Base-by-base conservation (phyloP, 306 rosid species). In the Lithocarpus polystachyus region DNA sequence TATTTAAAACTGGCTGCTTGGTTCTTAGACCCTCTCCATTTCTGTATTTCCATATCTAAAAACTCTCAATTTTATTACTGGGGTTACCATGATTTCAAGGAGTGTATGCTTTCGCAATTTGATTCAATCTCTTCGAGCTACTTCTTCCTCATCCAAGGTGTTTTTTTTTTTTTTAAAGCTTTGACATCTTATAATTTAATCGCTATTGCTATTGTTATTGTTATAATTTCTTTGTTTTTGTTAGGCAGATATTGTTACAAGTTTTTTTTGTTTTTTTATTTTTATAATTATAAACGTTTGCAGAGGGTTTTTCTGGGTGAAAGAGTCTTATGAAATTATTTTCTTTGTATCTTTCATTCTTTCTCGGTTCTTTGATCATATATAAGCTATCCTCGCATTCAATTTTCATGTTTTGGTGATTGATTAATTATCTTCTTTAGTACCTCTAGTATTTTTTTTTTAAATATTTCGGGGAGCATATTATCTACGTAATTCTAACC, bases 111-210 rank as follows among this genome's bases (percentile, higher is more conserved):
- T 71, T 65, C 37, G 53, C 17, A 56, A 78, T 55, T 55, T 86
- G 67, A 45, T 65, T 70, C 75, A 61, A 57, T 31, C 74, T 80
- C 86, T 53, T 77, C 76, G 3, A 20, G 33, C 59, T 29, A 23
- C 9, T n/a, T 71, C 84, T 22, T 77, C 77, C 0, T 74, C 45
- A 14, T 43, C 79, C 62, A 86, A 86, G 93, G 96, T 91, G 52
- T 65, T 29, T 3, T 18, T 13, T 57, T 8, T 10, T 91, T 55
- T 17, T 14, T 59, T 3, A 5, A 24, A 13, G 31, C 17, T 29
- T 60, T 24, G 33, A 60, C 13, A 11, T 48, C 53, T 48, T 48
- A 48, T 48, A 48, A 48, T 48, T 12, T 12, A 48, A 11, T 8
- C 45, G 11, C 11, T 40, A 40, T 48, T 60, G 31, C 5, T 12